These are phyloP conservation scores for Trypanosoma vivax DNA, from an alignment of 208 protist species.

Conservation along the genomic window DNA sequence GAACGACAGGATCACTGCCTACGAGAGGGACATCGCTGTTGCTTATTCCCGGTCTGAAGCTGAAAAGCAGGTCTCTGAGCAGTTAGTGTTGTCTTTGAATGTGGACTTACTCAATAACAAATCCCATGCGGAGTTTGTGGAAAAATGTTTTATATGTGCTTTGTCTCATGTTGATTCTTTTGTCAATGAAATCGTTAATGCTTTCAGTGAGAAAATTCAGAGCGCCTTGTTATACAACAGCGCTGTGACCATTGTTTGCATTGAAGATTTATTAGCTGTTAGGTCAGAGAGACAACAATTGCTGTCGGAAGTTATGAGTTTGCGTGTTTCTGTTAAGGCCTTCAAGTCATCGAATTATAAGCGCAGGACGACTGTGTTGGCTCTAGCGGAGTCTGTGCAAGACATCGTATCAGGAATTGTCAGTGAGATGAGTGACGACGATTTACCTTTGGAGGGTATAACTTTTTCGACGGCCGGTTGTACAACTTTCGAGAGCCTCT, in stretches of 20 bases:
- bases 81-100: too few relatives aligned
- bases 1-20: conserved; percentile 9
- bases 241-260: conserved; percentile 2
- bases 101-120: too few relatives aligned
- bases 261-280: conserved; percentile 15
- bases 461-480: neutral
- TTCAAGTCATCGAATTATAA: neutral
- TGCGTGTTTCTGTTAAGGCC: conserved; percentile 10
- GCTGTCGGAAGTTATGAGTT: conserved; percentile 15
- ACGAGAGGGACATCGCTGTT: too few relatives aligned
- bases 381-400: conserved; percentile 11
- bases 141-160: too few relatives aligned
- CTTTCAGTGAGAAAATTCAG: conserved; percentile 24
- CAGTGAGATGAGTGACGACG: neutral
- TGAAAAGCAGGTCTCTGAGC: conserved; percentile 6
- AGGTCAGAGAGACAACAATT: conserved; percentile 9
- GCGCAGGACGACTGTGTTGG: conserved; percentile 3
- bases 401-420: neutral
- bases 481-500: too few relatives aligned
- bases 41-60: too few relatives aligned
- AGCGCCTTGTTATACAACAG: conserved; percentile 27
- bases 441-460: neutral
- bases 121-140: too few relatives aligned
- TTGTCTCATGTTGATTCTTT: conserved; percentile 12
- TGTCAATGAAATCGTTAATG: conserved; percentile 23